Evolutionary conservation across 345 rosid genomes (phyloP).

Genomic region (Aquilaria sinensis): DNA sequence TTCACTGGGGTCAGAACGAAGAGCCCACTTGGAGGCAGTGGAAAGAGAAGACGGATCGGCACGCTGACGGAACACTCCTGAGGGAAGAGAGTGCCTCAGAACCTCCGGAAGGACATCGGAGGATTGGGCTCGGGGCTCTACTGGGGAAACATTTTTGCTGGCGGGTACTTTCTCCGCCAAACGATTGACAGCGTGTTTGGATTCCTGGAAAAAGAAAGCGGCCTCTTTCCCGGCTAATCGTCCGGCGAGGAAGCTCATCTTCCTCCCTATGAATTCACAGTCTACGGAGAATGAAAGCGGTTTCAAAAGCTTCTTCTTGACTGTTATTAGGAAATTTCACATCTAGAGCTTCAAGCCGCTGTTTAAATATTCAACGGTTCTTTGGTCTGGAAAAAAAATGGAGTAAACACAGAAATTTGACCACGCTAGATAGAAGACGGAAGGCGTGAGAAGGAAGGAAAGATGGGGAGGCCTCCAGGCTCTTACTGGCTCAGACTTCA

Average conservation of each 20-base stretch:
- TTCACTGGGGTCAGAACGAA: constrained; percentile 30
- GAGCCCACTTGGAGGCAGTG: constrained; percentile 66
- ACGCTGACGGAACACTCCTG: constrained; percentile 42
- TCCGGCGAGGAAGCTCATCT: constrained; percentile 86
- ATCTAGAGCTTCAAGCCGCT: no score
- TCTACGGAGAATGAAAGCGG: no score
- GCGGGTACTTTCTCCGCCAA: constrained; percentile 56
- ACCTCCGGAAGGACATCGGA: constrained; percentile 92
- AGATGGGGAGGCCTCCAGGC: no score
- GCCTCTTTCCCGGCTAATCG: constrained; percentile 89
- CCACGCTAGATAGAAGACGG: no score
- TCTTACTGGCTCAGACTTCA: no score
- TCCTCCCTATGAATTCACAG: no score
- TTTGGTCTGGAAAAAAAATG: no score
- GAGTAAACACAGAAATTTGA: no score
- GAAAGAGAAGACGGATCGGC: constrained; percentile 61
- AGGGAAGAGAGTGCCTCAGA: constrained; percentile 74
- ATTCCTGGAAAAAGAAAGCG: constrained; percentile 79
- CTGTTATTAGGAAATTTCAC: no score
- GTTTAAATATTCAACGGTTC: no score
- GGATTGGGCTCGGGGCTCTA: constrained; percentile 27
- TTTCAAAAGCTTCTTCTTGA: no score
- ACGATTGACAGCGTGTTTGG: constrained; percentile 82
- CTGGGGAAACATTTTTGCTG: constrained; percentile 18
- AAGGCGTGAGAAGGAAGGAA: no score